Evolutionary conservation across 441 rosid species (phyloP).

Genomic region (Arabidopsis lyrata): DNA sequence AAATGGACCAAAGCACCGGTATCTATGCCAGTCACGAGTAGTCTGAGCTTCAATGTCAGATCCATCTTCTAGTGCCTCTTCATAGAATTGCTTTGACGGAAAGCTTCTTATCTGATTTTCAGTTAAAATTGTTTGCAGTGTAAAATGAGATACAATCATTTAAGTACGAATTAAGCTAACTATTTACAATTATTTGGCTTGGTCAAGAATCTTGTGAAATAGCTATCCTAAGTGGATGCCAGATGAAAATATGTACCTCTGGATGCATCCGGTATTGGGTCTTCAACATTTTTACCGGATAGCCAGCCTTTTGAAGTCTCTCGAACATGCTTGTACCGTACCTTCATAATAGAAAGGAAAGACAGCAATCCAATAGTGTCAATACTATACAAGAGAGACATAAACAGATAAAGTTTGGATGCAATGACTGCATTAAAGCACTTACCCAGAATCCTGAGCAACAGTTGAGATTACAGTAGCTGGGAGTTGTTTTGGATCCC

Average conservation of each 20-base stretch:
- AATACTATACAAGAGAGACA: background rate
- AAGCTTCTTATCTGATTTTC: conserved; percentile 77
- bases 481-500: conserved; percentile 95
- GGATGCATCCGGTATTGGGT: conserved; percentile 98
- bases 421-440: conserved; percentile 16
- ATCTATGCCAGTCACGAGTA: conserved; percentile 77
- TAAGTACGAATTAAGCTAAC: conserved; percentile 2
- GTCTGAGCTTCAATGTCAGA: conserved; percentile 69
- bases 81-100: conserved; percentile 90
- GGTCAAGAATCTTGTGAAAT: conserved; percentile 1
- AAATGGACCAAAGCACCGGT: conserved; percentile 87
- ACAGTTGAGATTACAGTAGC: conserved; percentile 92
- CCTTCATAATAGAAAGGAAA: conserved; percentile 49
- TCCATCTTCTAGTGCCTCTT: conserved; percentile 83
- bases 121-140: conserved; percentile 2
- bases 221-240: background rate
- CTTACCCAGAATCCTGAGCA: conserved; percentile 82
- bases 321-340: conserved; percentile 92
- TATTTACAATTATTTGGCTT: background rate
- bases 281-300: conserved; percentile 94
- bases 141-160: conserved; percentile 5
- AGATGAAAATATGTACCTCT: conserved; percentile 55
- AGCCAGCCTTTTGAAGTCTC: conserved; percentile 96
- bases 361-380: conserved; percentile 10
- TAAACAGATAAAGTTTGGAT: conserved; percentile 4